Percentiles rank a stretch among this genome's conserved stretches.
phyloP scores from a whole-genome alignment of 1,284 basidiomycete species.

The Apiotrichum akiyoshidainum region DNA sequence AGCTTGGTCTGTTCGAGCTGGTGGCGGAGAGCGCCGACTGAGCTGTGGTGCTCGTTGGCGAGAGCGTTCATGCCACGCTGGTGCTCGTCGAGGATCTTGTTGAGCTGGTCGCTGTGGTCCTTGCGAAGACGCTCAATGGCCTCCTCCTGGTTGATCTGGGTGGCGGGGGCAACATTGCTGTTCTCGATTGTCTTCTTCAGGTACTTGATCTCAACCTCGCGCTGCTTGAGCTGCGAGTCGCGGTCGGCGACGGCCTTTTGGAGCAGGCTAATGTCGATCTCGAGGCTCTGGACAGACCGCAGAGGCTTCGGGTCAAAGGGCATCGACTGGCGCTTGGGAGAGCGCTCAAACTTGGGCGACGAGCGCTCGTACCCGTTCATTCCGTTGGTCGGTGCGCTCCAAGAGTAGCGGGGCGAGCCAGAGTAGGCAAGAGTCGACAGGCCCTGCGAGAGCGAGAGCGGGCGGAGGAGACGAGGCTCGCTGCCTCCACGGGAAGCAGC shows the following conservation, averaged over 20 bases:
- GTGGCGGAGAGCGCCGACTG: constrained; percentile 12
- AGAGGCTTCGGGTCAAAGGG: constrained; percentile 35
- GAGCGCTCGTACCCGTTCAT: constrained; percentile 23
- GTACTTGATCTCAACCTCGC: constrained; percentile 75
- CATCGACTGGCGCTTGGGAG: constrained; percentile 33
- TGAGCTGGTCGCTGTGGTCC: constrained; percentile 33
- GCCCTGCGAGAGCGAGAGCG: constrained; percentile 89
- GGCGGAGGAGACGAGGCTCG: constrained; percentile 27
- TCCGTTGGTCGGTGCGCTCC: constrained; percentile 26
- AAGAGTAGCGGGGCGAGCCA: constrained; percentile 42
- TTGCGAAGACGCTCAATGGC: constrained; percentile 24
- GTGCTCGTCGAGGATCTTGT: constrained; percentile 19
- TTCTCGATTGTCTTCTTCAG: constrained; percentile 62
- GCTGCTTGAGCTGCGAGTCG: constrained; percentile 70
- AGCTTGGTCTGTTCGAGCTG: constrained; percentile 14
- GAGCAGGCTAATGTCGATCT: constrained; percentile 85
- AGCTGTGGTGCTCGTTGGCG: constrained; percentile 18
- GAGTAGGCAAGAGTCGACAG: constrained; percentile 77
- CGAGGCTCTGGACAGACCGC: constrained; percentile 74
- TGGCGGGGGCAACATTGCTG: constrained; percentile 9
- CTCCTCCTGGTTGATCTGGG: constrained; percentile 17
- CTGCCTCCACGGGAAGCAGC: constrained; percentile 11
- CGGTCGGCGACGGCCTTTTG: constrained; percentile 81
- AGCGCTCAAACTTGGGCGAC: constrained; percentile 26
- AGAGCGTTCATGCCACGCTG: constrained; percentile 15